Evolutionary conservation across 139 green algal genomes (phyloP), one percentile per base, ranked within the genome.

Genomic region (Coccomyxa sp.): DNA sequence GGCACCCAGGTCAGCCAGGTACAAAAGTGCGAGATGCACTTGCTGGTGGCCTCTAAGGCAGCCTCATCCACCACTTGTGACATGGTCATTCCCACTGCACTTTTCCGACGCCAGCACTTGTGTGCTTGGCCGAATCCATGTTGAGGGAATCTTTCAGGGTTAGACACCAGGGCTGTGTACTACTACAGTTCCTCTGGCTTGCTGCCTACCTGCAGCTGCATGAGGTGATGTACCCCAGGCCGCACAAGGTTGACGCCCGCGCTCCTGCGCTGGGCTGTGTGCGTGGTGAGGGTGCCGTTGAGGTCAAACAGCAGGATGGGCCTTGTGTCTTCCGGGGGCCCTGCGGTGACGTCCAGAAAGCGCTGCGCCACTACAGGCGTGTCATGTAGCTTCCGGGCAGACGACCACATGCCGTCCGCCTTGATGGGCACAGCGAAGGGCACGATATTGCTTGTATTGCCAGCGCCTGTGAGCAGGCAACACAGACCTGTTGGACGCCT

Each of bases 251-350:
- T 89, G 24, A 76, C 55, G 35, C 85, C 86, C 0, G 74, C 39
- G 36, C 64, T 70, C 24, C 78, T 69, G 33, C 76, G 76, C 16
- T 68, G 33, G 37, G n/a, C 33, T 34, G 81, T 90, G 77, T 89
- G 83, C 5, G 39, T 68, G 6, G 85, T 86, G 16, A 86, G 36
- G 0, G 78, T 83, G 68, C 88, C 88, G 39, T 90, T 89, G 24
- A 92, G 70, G 44, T 92, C 88, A 68, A 92, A 92, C 38, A 92
- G 37, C 5, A 90, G 38, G 24, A 88, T 78, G 6, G 82, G 80
- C 2, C 27, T 10, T 34, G 29, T 34, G 64, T 71, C 64, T 5
- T 71, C 35, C 7, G 64, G 64, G n/a, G 24, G 64, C n/a, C 64
- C 64, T 38, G 64, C 24, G 27, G 35, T 29, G 24, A 36, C 64